These are phyloP conservation scores for Xylariaceae sp. DNA, from an alignment of 2,329 filamentous ascomycete species.

Conservation along the genomic window DNA sequence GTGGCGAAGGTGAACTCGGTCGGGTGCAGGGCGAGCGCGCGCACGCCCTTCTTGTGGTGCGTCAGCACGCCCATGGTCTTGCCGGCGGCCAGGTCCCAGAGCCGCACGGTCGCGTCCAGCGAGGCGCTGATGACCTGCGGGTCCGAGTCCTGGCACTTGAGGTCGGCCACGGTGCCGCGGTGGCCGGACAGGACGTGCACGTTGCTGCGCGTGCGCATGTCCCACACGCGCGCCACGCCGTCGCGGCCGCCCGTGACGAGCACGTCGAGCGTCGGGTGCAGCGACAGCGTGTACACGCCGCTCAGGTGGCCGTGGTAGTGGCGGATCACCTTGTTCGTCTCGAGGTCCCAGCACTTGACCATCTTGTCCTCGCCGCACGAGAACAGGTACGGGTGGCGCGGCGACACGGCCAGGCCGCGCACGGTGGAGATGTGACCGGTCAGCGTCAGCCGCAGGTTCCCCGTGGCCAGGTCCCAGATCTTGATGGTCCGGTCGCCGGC, in stretches of 20 bases:
- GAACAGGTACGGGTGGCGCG: conserved; percentile 92
- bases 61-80: conserved; percentile 95
- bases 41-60: conserved; percentile 96
- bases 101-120: conserved; percentile 79
- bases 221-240: conserved; percentile 92
- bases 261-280: conserved; percentile 94
- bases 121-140: conserved; percentile 93
- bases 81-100: conserved; percentile 94
- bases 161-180: conserved; percentile 79
- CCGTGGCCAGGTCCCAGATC: conserved; percentile 93
- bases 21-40: conserved; percentile 76
- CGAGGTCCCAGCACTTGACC: conserved; percentile 99
- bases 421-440: conserved; percentile 91
- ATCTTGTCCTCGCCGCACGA: conserved; percentile 98
- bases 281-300: conserved; percentile 83
- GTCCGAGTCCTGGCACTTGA: conserved; percentile 92
- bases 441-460: conserved; percentile 73
- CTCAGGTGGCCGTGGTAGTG: conserved; percentile 97
- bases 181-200: conserved; percentile 90
- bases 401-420: conserved; percentile 83
- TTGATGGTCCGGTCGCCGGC: conserved; percentile 96
- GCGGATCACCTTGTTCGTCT: conserved; percentile 98
- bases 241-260: conserved; percentile 92
- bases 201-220: conserved; percentile 94
- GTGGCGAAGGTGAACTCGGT: conserved; percentile 94